A percentile compares a stretch with the other conserved stretches of the same genome.
These are phyloP conservation scores for Candolleomyces eurysporus DNA, from an alignment of 768 basidiomycete genomes.

Conservation along the genomic window DNA sequence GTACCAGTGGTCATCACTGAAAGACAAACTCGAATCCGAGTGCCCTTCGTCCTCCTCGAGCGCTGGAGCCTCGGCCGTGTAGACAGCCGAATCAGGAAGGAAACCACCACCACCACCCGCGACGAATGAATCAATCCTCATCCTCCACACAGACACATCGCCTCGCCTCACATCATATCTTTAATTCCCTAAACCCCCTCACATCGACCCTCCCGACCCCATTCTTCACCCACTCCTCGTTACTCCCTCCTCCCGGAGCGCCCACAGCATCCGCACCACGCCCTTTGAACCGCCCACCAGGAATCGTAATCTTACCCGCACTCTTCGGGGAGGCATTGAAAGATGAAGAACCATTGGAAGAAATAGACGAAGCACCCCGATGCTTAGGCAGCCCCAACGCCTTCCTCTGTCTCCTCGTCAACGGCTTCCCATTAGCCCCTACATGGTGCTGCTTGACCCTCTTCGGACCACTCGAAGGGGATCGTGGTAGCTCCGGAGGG, in stretches of 20 bases:
- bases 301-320: slow-evolving; percentile 67
- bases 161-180: slow-evolving; percentile 42
- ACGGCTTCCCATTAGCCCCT: slow-evolving; percentile 27
- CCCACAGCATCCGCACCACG: slow-evolving; percentile 17
- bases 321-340: slow-evolving; percentile 32
- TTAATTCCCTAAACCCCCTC: slow-evolving; percentile 74
- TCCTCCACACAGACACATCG: too few relatives aligned
- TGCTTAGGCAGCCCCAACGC: slow-evolving; percentile 64
- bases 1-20: too few relatives aligned
- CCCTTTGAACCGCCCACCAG: slow-evolving; percentile 51
- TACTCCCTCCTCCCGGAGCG: slow-evolving; percentile 28
- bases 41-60: too few relatives aligned
- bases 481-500: background rate
- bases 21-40: too few relatives aligned
- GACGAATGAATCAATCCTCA: too few relatives aligned
- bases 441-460: slow-evolving; percentile 3
- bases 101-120: too few relatives aligned
- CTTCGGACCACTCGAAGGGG: slow-evolving; percentile 19
- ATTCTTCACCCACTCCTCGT: slow-evolving; percentile 57
- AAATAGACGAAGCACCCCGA: slow-evolving; percentile 26
- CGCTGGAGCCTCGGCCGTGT: too few relatives aligned
- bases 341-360: background rate
- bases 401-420: slow-evolving; percentile 71
- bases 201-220: slow-evolving; percentile 74
- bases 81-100: too few relatives aligned